These are phyloP conservation scores for Starmerella bombicola DNA, from an alignment of 805 yeast species.

Conservation along the genomic window DNA sequence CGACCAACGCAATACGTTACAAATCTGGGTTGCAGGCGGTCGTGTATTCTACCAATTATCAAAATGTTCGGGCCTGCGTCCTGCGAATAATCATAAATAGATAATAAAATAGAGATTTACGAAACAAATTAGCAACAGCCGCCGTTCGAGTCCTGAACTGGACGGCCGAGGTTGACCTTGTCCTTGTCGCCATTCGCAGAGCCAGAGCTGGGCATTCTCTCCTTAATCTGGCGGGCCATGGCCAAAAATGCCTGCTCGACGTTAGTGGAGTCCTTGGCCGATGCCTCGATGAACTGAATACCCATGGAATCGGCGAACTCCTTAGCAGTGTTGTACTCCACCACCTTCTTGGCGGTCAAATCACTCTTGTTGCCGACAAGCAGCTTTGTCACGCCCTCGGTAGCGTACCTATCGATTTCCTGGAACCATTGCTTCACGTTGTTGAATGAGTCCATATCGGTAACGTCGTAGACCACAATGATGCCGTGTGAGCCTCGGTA, in stretches of 20 bases:
- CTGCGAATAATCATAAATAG: no score
- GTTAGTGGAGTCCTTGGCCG: conserved; percentile 87
- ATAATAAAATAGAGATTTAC: background rate
- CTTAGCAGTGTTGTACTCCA: conserved; percentile 89
- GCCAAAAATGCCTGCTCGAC: conserved; percentile 98
- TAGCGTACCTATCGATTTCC: conserved; percentile 96
- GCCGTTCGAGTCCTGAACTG: conserved; percentile 32
- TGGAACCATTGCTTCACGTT: conserved; percentile 97
- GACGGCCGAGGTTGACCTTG: conserved; percentile 34
- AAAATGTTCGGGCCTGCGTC: no score
- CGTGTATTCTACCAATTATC: no score
- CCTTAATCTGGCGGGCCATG: conserved; percentile 97
- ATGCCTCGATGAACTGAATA: conserved; percentile 90
- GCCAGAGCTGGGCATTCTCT: conserved; percentile 64
- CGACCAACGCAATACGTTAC: no score
- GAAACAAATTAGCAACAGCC: conserved; percentile 31
- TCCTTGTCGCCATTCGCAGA: conserved; percentile 38
- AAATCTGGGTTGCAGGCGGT: no score
- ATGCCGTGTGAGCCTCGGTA: conserved; percentile 99
- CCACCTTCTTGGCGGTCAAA: conserved; percentile 83
- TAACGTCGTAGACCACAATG: conserved; percentile 93
- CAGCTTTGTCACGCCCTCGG: conserved; percentile 91
- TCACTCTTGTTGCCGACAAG: conserved; percentile 96
- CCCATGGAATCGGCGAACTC: conserved; percentile 94
- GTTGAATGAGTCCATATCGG: conserved; percentile 78